phyloP scores from a whole-genome alignment of 306 rosid species.

The Carpinus fangiana region DNA sequence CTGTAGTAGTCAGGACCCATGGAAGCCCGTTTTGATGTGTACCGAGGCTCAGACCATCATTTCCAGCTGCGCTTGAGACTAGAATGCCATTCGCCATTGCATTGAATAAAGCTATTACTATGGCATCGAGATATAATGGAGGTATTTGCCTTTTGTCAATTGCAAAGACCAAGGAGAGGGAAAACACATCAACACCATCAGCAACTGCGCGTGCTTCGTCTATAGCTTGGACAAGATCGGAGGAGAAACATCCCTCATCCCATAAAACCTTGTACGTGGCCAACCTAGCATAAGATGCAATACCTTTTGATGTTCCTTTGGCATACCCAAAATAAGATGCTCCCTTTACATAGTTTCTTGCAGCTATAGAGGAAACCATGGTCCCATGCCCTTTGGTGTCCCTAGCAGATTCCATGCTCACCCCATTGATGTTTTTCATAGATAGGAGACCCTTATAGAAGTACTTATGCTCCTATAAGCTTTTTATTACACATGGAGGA shows the following conservation, averaged over 20 bases:
- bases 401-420: slow-evolving; percentile 34
- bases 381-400: slow-evolving; percentile 41
- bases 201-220: slow-evolving; percentile 38
- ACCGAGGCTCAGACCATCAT: background rate
- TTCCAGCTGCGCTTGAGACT: slow-evolving; percentile 31
- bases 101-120: slow-evolving; percentile 27
- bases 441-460: slow-evolving; percentile 7
- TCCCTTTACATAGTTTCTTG: slow-evolving; percentile 16
- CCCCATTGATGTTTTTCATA: background rate
- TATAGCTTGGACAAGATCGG: background rate
- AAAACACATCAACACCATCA: slow-evolving; percentile 40
- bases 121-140: slow-evolving; percentile 2
- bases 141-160: background rate
- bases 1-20: slow-evolving; percentile 21
- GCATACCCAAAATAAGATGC: slow-evolving; percentile 34
- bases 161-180: background rate
- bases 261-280: slow-evolving; percentile 36
- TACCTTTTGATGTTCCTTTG: slow-evolving; percentile 32
- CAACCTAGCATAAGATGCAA: slow-evolving; percentile 25
- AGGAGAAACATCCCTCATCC: slow-evolving; percentile 8
- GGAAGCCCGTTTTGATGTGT: slow-evolving; percentile 12
- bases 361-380: slow-evolving; percentile 27
- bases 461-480: slow-evolving; percentile 20
- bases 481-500: background rate
- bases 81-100: slow-evolving; percentile 24